phyloP scores from a whole-genome alignment of 805 yeast species.

The Blastobotrys americana region DNA sequence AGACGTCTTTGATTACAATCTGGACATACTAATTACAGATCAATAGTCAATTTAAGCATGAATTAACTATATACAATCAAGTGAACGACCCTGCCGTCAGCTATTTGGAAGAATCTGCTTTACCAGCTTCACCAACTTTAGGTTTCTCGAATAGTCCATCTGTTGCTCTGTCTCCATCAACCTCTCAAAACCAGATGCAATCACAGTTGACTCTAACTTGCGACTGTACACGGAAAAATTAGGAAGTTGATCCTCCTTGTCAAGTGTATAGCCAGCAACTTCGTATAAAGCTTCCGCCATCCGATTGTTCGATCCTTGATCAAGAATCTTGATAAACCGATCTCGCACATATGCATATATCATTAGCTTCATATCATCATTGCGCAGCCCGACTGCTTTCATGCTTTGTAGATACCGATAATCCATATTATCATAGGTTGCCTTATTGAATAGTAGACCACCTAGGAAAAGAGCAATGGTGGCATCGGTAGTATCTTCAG shows the following conservation, averaged over 20 bases:
- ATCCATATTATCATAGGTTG: constrained; percentile 18
- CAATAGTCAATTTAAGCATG: too few species aligned
- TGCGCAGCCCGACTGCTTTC: constrained; percentile 14
- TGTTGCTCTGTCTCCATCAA: background rate
- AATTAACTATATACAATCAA: background rate
- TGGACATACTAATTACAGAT: too few species aligned
- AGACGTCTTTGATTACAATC: too few species aligned
- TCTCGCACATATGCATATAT: constrained; percentile 18
- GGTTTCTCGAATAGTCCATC: background rate
- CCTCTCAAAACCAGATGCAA: constrained; percentile 13
- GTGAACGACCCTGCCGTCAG: background rate
- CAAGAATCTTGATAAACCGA: constrained; percentile 16
- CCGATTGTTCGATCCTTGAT: constrained; percentile 14
- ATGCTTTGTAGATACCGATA: constrained; percentile 18
- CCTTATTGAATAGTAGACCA: constrained; percentile 19
- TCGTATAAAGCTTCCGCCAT: constrained; percentile 12
- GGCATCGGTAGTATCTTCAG: constrained; percentile 15
- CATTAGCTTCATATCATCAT: constrained; percentile 15
- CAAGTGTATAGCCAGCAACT: constrained; percentile 13
- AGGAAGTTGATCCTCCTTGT: constrained; percentile 13
- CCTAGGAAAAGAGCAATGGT: constrained; percentile 21
- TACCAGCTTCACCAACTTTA: background rate
- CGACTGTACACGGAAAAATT: constrained; percentile 8
- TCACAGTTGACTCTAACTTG: constrained; percentile 9
- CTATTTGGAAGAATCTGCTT: constrained; percentile 1